Evolutionary conservation across 2,329 filamentous ascomycete genomes (phyloP), one percentile per base, ranked within the genome.

Genomic region (Claviceps sorghi): DNA sequence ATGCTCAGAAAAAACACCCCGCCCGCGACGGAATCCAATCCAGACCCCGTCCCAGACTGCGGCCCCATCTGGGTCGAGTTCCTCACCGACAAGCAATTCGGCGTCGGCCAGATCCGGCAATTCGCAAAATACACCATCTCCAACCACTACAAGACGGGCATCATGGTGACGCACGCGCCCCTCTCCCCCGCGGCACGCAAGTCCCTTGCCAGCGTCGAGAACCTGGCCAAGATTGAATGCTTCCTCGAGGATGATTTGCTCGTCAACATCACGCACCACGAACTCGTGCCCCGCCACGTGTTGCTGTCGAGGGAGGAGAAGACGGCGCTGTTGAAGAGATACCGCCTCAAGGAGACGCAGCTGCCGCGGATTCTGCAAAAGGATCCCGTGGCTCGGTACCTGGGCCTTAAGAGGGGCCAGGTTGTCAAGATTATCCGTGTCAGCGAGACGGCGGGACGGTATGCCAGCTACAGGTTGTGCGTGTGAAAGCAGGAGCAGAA

Each of bases 341-440:
- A 98, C 71, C 82, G 93, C 48, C 72, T 98, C 68, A 97, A 96
- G 80, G 93, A 98, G 77, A 96, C 88, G 10, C 93, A 98, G 73
- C 75, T 98, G 64, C 93, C 93, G 4, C 79, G 93, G 53, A 95
- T 98, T 61, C 80, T 95, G 68, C 80, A 86, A 59, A 87, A 86
- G 59, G 93, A 98, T 67, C 93, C 93, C 3, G 89, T 98, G 50
- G 88, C 93, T 29, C 83, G 86, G 62, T 98, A 97, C 68, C 73
- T 96, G 52, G 93, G 93, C 13, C 73, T 98, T 65, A 85, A 86
- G 73, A 79, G 90, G 65, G 89, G 90, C 3, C 87, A 96, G 70
- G 90, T 98, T 3, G 93, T 98, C 63, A 98, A 98, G 80, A 98
- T 98, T 62, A 96, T 98, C 62, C 78, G 93, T 58, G 90, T 85